A percentile compares a stretch with the other conserved stretches of the same genome.
Evolutionary conservation across 2,329 filamentous ascomycete species (phyloP).

Genomic region (Peltaster fructicola): DNA sequence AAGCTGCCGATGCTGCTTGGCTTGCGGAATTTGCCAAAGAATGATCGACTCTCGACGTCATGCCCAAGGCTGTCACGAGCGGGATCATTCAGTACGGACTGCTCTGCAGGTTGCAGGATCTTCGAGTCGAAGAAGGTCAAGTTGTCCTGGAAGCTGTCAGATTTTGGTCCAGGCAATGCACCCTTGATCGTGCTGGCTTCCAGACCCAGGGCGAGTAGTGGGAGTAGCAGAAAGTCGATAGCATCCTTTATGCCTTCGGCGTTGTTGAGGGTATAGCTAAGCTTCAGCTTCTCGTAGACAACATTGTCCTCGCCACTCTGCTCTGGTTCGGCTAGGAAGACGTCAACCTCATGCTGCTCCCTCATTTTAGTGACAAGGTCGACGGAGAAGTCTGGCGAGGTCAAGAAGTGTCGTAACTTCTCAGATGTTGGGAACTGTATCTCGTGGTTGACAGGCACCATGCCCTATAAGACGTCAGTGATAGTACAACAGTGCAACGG

Average conservation of each 20-base stretch:
- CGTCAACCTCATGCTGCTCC: conserved; percentile 78
- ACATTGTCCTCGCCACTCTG: conserved; percentile 23
- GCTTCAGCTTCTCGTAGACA: conserved; percentile 29
- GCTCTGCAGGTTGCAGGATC: conserved; percentile 78
- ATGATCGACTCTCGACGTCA: conserved; percentile 58
- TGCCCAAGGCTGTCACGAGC: conserved; percentile 79
- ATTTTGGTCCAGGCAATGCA: conserved; percentile 93
- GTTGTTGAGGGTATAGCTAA: conserved; percentile 82
- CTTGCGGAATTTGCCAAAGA: conserved; percentile 87
- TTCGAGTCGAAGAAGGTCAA: conserved; percentile 95
- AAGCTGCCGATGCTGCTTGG: conserved; percentile 88
- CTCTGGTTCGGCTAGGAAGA: conserved; percentile 45
- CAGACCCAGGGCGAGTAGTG: conserved; percentile 76
- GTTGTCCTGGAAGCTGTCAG: conserved; percentile 94
- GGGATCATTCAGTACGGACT: conserved; percentile 61
- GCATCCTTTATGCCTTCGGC: conserved; percentile 88
- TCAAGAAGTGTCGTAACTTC: conserved; percentile 64
- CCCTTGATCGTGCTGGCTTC: conserved; percentile 77
- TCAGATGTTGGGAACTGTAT: conserved; percentile 62
- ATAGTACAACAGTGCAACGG: conserved; percentile 1
- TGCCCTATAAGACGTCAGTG: conserved; percentile 51
- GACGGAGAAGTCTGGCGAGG: conserved; percentile 61
- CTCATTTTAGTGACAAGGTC: conserved; percentile 74
- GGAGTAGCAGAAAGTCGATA: conserved; percentile 79
- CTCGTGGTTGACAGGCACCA: conserved; percentile 94